phyloP scores from a whole-genome alignment of 2,329 filamentous ascomycete species.

The Talaromyces sp. region DNA sequence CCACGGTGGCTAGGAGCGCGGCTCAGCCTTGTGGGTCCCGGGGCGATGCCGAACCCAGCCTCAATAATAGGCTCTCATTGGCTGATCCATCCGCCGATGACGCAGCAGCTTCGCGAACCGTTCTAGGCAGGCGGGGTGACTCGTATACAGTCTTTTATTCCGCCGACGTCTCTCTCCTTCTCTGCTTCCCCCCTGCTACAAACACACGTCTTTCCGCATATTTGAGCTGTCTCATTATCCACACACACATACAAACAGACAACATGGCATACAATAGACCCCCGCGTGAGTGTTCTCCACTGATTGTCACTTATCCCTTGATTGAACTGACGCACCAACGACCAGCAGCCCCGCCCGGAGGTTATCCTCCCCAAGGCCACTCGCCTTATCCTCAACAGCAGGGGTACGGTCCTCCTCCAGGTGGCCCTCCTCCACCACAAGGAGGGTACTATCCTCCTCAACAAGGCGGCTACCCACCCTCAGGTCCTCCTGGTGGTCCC shows the following conservation, averaged over 20 bases:
- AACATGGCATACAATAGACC: slow-evolving; percentile 11
- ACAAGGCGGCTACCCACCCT: slow-evolving; percentile 1
- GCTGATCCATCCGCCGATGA: neutral
- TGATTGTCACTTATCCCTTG: neutral
- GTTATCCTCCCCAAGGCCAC: slow-evolving; percentile 12
- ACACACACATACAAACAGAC: neutral
- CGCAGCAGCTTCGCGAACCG: neutral
- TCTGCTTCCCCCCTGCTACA: neutral
- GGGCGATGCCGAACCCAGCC: neutral
- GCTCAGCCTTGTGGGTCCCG: neutral
- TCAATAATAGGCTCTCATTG: neutral
- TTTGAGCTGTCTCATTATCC: neutral
- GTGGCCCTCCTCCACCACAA: slow-evolving; percentile 1
- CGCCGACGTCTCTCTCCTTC: neutral
- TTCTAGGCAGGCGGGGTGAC: neutral
- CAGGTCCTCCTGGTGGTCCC: slow-evolving; percentile 1
- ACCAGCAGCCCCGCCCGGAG: slow-evolving; percentile 2
- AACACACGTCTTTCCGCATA: neutral
- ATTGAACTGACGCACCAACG: neutral
- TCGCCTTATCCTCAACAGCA: slow-evolving; percentile 11
- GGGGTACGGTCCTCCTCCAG: slow-evolving; percentile 5
- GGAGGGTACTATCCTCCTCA: slow-evolving; percentile 6
- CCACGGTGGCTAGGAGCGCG: neutral
- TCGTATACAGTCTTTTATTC: neutral
- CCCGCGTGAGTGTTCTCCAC: slow-evolving; percentile 4